Base-by-base conservation (phyloP, 768 basidiomycete species). In the Phaffia tasmanica region DNA sequence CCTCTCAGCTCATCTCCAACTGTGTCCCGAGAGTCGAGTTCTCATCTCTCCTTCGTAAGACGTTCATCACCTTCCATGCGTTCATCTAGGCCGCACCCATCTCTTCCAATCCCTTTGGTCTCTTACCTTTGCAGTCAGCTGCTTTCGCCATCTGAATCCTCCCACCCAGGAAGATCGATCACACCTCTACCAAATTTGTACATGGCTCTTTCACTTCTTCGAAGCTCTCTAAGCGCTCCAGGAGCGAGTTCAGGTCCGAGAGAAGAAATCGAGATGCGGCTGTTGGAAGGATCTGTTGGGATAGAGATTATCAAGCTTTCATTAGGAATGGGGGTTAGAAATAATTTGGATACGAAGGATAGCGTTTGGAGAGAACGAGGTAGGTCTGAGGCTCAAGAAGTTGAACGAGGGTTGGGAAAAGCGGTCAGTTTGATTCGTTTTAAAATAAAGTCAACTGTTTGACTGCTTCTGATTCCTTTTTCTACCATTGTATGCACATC, bases 201-300 rank as follows among this genome's bases (percentile, higher is more conserved):
- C 23, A 48, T 62, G 21, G 3, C 61, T 3, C 61, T 62, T 6
- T 62, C 48, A n/a, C 29, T 62, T 4, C 27, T 62, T 18, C n/a
- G 61, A 29, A 1, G 23, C 3, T 29, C 16, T n/a, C 49, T 65
- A 9, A 9, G 51, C 29, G 48, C 18, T 11, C 4, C 48, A 19
- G 27, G 46, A n/a, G 30, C 64, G 29, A 30, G 57, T 14, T 48
- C 62, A 25, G 57, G 60, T 27, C 66, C 66, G 14, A 54, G 59
- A 42, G 66, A 67, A 25, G 66, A 67, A 25, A 23, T 67, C 19
- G 60, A 67, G 51, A 30, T 67, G 21, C 35, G 66, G 46, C 50
- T 60, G 27, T 7, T 67, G 23, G 66, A 67, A 30, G 66, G 66
- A 1, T 53, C 47, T 48, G 32, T 62, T 4, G 66, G 66, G 8